These are phyloP conservation scores for Aspergillus udagawae DNA, from an alignment of 2,329 filamentous ascomycete species.

Conservation along the genomic window DNA sequence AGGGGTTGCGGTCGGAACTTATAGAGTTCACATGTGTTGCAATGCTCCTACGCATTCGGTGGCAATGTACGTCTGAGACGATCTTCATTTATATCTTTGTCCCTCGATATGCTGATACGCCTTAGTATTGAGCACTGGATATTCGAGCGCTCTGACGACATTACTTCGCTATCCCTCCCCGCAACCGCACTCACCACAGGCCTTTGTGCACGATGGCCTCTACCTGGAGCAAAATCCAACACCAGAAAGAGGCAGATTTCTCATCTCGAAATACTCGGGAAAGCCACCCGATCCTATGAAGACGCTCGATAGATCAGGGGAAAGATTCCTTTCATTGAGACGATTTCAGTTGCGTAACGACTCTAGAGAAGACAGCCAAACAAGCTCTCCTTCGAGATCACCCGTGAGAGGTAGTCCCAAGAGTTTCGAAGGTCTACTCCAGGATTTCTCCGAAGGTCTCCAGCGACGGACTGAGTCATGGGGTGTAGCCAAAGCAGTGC, in stretches of 20 bases:
- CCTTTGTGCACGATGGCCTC: slow-evolving; percentile 81
- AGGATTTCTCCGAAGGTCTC: slow-evolving; percentile 47
- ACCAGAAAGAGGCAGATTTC: slow-evolving; percentile 38
- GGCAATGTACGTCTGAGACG: slow-evolving; percentile 63
- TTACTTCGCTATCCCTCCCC: slow-evolving; percentile 79
- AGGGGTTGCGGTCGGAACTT: slow-evolving; percentile 73
- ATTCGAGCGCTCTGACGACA: slow-evolving; percentile 76
- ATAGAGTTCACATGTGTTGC: slow-evolving; percentile 89
- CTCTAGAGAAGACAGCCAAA: slow-evolving; percentile 25
- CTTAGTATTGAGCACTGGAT: slow-evolving; percentile 78
- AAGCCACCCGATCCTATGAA: slow-evolving; percentile 36
- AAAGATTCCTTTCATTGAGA: slow-evolving; percentile 14
- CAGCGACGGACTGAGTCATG: slow-evolving; percentile 47
- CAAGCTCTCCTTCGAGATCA: slow-evolving; percentile 33
- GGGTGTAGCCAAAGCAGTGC: slow-evolving; percentile 47
- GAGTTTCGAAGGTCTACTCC: slow-evolving; percentile 44
- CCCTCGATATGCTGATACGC: neutral
- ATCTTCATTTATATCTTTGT: slow-evolving; percentile 7
- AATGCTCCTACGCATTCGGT: slow-evolving; percentile 88
- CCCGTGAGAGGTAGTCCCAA: slow-evolving; percentile 36
- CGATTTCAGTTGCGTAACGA: slow-evolving; percentile 26
- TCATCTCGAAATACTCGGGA: slow-evolving; percentile 47
- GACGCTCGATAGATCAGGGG: slow-evolving; percentile 16
- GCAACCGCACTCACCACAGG: slow-evolving; percentile 62
- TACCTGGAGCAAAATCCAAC: slow-evolving; percentile 44